Evolutionary conservation across 192 early-diverging fungal genomes (phyloP), one percentile per base, ranked within the genome.

Genomic region (Geranomyces michiganensis): DNA sequence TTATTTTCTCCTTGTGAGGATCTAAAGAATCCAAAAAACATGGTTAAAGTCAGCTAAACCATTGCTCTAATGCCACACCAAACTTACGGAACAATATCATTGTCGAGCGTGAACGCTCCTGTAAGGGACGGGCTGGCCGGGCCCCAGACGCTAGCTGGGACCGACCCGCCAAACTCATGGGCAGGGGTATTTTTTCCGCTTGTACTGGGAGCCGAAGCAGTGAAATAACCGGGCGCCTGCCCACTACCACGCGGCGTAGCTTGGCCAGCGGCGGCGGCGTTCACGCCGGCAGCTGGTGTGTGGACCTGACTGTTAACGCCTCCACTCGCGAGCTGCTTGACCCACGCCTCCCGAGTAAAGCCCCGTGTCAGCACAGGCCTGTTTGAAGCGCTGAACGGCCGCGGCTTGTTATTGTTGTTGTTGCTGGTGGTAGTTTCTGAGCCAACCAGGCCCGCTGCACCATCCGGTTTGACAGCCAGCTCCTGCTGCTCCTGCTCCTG

Each of bases 121-220:
- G 62, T 53, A 14, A 72, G 49, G 21, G 61, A 64, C 0, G 70
- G 70, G 41, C 29, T 36, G 32, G 70, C 45, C 24, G 59, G 61
- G 15, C 47, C 61, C 70, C 70, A 72, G 29, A 64, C 53, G 51
- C 53, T 67, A 21, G 48, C 13, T n/a, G n/a, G n/a, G n/a, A 9
- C 29, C 36, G 36, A 3, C 10, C 36, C 36, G 7, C 19, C 51
- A 53, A 53, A n/a, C 24, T 30, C 31, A 30, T n/a, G 22, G 30
- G 60, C 60, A n/a, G 32, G 49, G 24, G 31, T 55, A 49, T 14
- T 68, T 17, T 15, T 56, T 49, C 45, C 41, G 24, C 31, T 19
- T 30, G 10, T 27, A 30, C 60, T 27, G 22, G 55, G 55, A 36
- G 60, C 24, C 2, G n/a, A 22, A 10, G 27, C 29, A 0, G 60